Base-by-base conservation (phyloP, 139 green algal genomes). In the Chlamydomonas incerta region DNA sequence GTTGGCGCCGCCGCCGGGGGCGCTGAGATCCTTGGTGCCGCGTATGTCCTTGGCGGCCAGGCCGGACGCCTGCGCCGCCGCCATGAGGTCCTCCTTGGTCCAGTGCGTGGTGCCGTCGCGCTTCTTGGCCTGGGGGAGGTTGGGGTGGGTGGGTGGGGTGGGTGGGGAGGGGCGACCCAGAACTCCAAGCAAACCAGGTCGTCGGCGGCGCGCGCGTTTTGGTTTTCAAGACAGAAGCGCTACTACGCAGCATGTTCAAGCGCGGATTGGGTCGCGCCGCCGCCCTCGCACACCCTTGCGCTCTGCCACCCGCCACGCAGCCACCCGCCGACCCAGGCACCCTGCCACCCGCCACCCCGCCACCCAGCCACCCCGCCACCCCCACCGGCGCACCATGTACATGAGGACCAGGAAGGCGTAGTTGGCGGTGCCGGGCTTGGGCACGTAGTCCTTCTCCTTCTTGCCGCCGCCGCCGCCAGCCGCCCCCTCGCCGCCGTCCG, bases 351-450 rank as follows among this genome's bases (percentile, higher is more conserved):
- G n/a, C n/a, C n/a, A n/a, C n/a, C n/a, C n/a, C n/a, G n/a, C n/a
- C n/a, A n/a, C n/a, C n/a, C n/a, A n/a, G n/a, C n/a, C n/a, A n/a
- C 72, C 28, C 33, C 28, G 10, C 41, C 34, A 29, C 20, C 15
- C 6, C 14, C 17, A 15, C n/a, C 33, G 0, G 60, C 72, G 3
- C 55, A 92, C 89, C 86, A 88, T 80, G 72, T 90, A 89, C 72
- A 97, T 87, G 21, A 84, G 67, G 13, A 97, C 66, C 26, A 97
- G 58, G 84, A 97, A 96, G 57, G 93, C 93, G 74, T 95, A 97
- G 75, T 94, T 95, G 33, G 93, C 93, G 8, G 88, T 92, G 33
- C 93, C 90, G 41, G 92, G 71, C 8, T 80, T 52, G 11, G 95
- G 95, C 29, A 92, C 55, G 68, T 97, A 97, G 15, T 92, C 71